phyloP scores from a whole-genome alignment of 1,284 basidiomycete species.

The Cystobasidiaceae sp. region DNA sequence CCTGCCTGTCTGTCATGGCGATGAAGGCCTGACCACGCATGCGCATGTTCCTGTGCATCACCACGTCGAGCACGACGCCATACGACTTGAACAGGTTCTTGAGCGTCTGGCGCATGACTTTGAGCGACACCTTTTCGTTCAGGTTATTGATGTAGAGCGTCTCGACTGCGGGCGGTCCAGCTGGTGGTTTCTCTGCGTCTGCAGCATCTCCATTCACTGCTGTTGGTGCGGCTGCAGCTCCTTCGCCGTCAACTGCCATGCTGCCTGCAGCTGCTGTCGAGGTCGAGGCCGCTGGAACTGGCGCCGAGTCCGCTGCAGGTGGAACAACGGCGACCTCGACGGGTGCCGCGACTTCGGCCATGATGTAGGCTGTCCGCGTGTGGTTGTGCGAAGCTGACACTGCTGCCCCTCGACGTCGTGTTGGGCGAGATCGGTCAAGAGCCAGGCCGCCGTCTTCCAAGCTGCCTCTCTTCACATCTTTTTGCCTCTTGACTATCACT shows the following conservation, averaged over 20 bases:
- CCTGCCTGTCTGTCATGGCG: constrained; percentile 73
- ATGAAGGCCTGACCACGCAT: constrained; percentile 99
- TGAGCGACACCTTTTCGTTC: constrained; percentile 89
- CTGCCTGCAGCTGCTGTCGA: not conserved
- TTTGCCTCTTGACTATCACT: too few relatives aligned
- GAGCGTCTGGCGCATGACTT: constrained; percentile 62
- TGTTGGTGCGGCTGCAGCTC: not conserved
- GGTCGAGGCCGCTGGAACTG: constrained; percentile 4
- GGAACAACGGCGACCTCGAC: constrained; percentile 8
- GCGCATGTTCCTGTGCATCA: constrained; percentile 84
- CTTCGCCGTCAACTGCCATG: constrained; percentile 7
- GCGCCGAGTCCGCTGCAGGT: too few relatives aligned
- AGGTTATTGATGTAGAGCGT: constrained; percentile 96
- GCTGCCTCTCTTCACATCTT: too few relatives aligned
- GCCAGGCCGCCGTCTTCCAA: too few relatives aligned
- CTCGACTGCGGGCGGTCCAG: constrained; percentile 55
- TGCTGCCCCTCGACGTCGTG: too few relatives aligned
- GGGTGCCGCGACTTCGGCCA: constrained; percentile 14
- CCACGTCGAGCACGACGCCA: constrained; percentile 82
- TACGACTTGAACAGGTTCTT: constrained; percentile 87
- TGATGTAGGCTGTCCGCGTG: too few relatives aligned
- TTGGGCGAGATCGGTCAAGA: too few relatives aligned
- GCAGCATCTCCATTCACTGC: not conserved
- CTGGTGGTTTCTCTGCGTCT: constrained; percentile 40
- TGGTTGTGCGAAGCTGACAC: too few relatives aligned